These are phyloP conservation scores for Populus tremula DNA, from an alignment of 345 rosid species.

Conservation along the genomic window DNA sequence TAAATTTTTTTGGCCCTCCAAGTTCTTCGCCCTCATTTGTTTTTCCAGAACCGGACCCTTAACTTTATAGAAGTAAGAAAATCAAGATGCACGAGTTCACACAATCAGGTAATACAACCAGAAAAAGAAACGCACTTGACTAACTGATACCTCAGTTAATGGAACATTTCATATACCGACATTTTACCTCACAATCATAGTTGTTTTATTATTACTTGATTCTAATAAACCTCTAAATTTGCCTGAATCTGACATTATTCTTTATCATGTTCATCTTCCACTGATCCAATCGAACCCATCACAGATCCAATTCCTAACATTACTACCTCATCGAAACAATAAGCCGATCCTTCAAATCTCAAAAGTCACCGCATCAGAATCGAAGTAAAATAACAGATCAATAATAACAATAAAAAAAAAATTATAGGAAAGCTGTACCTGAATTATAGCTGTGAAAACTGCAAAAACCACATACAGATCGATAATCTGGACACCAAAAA, in stretches of 20 bases:
- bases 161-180: neutral
- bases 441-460: conserved; percentile 75
- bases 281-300: neutral
- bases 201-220: neutral
- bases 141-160: neutral
- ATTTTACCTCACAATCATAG: neutral
- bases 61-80: neutral
- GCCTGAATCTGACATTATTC: neutral
- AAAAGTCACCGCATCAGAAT: neutral
- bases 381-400: neutral
- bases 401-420: neutral
- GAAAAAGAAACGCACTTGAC: neutral
- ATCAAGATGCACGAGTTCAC: neutral
- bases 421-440: conserved; percentile 38
- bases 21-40: neutral
- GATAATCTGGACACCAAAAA: conserved; percentile 56
- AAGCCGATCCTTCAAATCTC: neutral
- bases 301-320: neutral
- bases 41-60: neutral
- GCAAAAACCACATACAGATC: conserved; percentile 84
- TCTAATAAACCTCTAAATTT: neutral
- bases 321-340: neutral
- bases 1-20: neutral
- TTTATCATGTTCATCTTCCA: neutral
- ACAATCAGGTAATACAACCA: neutral